phyloP scores from a whole-genome alignment of 2,329 filamentous ascomycete genomes.

The Pyrenochaeta sp. region DNA sequence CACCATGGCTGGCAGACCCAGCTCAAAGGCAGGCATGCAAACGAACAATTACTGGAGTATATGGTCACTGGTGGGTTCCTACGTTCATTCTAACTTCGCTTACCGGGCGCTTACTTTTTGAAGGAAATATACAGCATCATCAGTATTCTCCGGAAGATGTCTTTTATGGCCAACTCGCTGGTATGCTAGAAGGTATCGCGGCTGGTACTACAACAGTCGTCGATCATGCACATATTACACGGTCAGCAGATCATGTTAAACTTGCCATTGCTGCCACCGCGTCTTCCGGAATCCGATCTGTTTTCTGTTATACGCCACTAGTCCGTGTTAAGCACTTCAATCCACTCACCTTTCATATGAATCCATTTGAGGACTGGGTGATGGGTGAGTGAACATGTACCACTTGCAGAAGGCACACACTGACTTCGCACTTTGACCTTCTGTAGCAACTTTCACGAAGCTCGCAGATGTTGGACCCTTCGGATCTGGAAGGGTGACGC shows the following conservation, averaged over 20 bases:
- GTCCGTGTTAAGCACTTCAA: conserved; percentile 53
- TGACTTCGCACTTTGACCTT: no score
- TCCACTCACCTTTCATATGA: conserved; percentile 55
- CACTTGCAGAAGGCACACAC: no score
- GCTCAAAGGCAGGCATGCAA: conserved; percentile 62
- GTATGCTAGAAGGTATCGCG: conserved; percentile 61
- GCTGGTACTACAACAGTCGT: conserved; percentile 63
- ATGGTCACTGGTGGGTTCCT: conserved; percentile 45
- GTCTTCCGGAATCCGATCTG: conserved; percentile 57
- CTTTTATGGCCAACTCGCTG: conserved; percentile 45
- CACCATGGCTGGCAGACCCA: conserved; percentile 62
- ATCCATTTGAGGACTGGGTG: conserved; percentile 57
- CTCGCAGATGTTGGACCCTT: conserved; percentile 42
- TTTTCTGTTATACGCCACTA: conserved; percentile 53
- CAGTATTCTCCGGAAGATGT: conserved; percentile 35
- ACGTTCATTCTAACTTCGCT: conserved; percentile 33
- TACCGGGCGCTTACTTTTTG: conserved; percentile 48
- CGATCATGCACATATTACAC: conserved; percentile 63
- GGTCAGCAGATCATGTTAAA: conserved; percentile 30
- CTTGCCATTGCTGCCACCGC: conserved; percentile 53
- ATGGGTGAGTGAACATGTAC: conserved; percentile 24
- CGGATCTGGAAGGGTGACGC: conserved; percentile 44
- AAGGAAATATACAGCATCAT: conserved; percentile 50
- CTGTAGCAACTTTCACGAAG: conserved; percentile 36
- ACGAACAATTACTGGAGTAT: conserved; percentile 59